Base-by-base conservation (phyloP, 257 asterid genomes). In the Haberlea rhodopensis region DNA sequence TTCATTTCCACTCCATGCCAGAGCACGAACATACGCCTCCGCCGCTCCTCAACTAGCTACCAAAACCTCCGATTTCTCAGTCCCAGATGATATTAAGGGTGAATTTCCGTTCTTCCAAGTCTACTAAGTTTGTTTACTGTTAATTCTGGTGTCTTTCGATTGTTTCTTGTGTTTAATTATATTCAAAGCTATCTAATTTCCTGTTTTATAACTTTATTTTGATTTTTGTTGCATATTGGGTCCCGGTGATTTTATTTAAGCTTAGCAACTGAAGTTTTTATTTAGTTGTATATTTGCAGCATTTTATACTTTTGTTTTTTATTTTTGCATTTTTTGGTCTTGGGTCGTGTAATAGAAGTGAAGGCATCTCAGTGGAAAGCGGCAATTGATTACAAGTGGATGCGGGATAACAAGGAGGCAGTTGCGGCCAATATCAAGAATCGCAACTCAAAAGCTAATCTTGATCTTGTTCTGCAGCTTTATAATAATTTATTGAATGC, bases 291-390 rank as follows among this genome's bases (percentile, higher is more conserved):
- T 21, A 21, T 20, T 16, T 62, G 18, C 8, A n/a, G 18, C 56
- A 54, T 60, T 28, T 8, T 60, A 21, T 8, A 51, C 1, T 20
- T 27, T 16, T 7, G 0, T 37, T 56, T 3, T 8, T 4, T n/a
- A 49, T 48, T 43, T 13, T 0, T 54, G 22, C 28, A 28, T 18
- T 61, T 46, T 11, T 2, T 18, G 40, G 19, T 66, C 43, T 23
- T 69, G 66, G 67, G 56, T 2, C 34, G 27, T 34, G 78, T 66
- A 63, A n/a, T 70, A 89, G 91, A 8, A 72, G 75, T 49, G 75
- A 85, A 84, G 87, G 79, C 78, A 67, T 84, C 82, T 57, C 96
- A 87, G 58, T 92, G 97, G 97, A 92, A 79, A 80, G 99, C 97
- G 1, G 82, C 96, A 8, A 81, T 94, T 56, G 97, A 90, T 76